phyloP scores from a whole-genome alignment of 495 filamentous ascomycete genomes.

The Xanthoparmelia taractica region DNA sequence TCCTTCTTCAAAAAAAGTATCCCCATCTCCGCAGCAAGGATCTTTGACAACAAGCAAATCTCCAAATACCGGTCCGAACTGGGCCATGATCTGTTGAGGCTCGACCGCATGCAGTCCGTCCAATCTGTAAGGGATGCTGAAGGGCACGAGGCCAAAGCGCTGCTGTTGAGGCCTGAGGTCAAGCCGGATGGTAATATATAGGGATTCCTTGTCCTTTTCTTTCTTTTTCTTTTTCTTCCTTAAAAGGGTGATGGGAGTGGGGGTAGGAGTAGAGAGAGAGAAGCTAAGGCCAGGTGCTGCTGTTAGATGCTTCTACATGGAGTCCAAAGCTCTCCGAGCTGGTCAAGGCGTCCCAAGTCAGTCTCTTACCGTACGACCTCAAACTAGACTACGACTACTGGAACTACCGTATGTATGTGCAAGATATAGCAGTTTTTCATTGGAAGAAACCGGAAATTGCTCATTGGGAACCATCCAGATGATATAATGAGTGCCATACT shows the following conservation, averaged over 20 bases:
- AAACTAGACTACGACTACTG: slow-evolving; percentile 76
- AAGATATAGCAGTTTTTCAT: too few relatives aligned
- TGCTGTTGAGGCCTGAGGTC: slow-evolving; percentile 65
- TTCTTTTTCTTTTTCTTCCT: slow-evolving; percentile 1
- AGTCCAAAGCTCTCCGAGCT: slow-evolving; percentile 59
- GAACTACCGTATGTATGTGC: slow-evolving; percentile 57
- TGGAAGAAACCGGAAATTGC: too few relatives aligned
- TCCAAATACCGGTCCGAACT: slow-evolving; percentile 55
- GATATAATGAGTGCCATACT: slow-evolving; percentile 77
- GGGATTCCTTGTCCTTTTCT: too few relatives aligned
- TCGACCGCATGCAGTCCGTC: slow-evolving; percentile 52
- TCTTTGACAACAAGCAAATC: slow-evolving; percentile 66
- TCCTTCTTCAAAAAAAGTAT: slow-evolving; percentile 71
- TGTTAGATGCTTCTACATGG: slow-evolving; percentile 65
- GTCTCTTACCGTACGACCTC: slow-evolving; percentile 65
- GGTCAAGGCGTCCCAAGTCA: slow-evolving; percentile 55
- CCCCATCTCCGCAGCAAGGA: slow-evolving; percentile 66
- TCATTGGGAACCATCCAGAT: slow-evolving; percentile 38
- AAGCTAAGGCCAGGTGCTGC: too few relatives aligned
- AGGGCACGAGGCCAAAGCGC: slow-evolving; percentile 52
- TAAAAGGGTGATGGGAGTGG: not conserved
- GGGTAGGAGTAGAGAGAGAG: not conserved
- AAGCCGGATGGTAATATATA: slow-evolving; percentile 53
- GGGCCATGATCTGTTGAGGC: slow-evolving; percentile 51
- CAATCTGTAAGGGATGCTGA: slow-evolving; percentile 39